Conservation (phyloP, 306 rosid species). For the Prunus padus region DNA sequence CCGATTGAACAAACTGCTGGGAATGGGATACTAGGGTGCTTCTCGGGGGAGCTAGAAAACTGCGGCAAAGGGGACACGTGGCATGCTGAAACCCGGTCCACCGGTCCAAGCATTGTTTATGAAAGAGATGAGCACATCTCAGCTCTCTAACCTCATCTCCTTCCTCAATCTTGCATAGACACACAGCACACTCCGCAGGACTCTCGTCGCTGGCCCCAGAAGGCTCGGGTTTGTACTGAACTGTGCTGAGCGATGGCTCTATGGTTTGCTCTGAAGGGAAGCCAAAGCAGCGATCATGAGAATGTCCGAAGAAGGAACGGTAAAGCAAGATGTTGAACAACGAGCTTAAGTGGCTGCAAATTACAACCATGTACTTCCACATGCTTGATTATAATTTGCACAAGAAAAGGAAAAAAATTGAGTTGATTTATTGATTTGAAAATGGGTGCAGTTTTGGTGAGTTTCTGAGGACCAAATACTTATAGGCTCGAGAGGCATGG, state of each 20-base stretch:
- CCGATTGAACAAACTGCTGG: not conserved
- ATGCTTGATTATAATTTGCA: not conserved
- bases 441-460: too few species aligned
- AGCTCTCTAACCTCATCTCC: slow-evolving; percentile 47
- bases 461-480: too few species aligned
- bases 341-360: slow-evolving; percentile 35
- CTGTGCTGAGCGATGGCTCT: slow-evolving; percentile 1
- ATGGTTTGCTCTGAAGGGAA: not conserved
- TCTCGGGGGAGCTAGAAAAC: slow-evolving; percentile 16
- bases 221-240: not conserved
- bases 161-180: slow-evolving; percentile 33
- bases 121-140: slow-evolving; percentile 44
- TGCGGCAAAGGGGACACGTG: slow-evolving; percentile 56
- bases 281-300: not conserved
- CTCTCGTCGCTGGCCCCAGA: not conserved
- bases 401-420: too few species aligned
- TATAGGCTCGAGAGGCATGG: too few species aligned
- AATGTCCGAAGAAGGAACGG: slow-evolving; percentile 29
- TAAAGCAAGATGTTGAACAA: slow-evolving; percentile 22
- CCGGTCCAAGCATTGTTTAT: slow-evolving; percentile 38
- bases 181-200: slow-evolving; percentile 39
- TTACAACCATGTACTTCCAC: slow-evolving; percentile 12
- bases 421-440: too few species aligned
- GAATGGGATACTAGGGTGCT: not conserved
- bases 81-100: slow-evolving; percentile 27